phyloP scores from a whole-genome alignment of 2,329 filamentous ascomycete species.

The Ophiosphaerella herpotricha region DNA sequence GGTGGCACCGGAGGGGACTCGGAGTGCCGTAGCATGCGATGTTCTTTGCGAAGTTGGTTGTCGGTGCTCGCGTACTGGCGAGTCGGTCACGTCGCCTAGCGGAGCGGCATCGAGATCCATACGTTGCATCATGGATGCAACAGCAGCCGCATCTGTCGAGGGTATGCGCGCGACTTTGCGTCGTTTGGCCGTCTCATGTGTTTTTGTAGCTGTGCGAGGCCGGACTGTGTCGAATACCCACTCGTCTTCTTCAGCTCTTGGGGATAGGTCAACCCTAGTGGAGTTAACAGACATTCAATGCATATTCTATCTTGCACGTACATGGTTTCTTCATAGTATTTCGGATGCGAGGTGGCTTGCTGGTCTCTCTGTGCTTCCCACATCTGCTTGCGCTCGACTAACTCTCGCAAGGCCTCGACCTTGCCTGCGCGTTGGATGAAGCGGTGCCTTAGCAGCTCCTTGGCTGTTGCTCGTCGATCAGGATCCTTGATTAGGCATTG shows the following conservation, averaged over 20 bases:
- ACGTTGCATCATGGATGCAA: slow-evolving; percentile 45
- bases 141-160: slow-evolving; percentile 42
- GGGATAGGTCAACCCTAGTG: slow-evolving; percentile 65
- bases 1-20: slow-evolving; percentile 41
- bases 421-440: slow-evolving; percentile 89
- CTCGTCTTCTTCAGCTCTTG: slow-evolving; percentile 73
- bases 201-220: slow-evolving; percentile 63
- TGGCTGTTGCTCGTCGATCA: slow-evolving; percentile 80
- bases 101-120: slow-evolving; percentile 53
- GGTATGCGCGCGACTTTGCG: slow-evolving; percentile 54
- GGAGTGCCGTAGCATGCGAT: slow-evolving; percentile 46
- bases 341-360: slow-evolving; percentile 63
- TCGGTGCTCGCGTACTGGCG: slow-evolving; percentile 34
- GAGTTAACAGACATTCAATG: slow-evolving; percentile 14
- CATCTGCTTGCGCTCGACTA: slow-evolving; percentile 81
- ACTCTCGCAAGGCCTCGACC: slow-evolving; percentile 82
- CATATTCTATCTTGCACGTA: slow-evolving; percentile 39
- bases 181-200: slow-evolving; percentile 54
- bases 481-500: slow-evolving; percentile 92
- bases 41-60: slow-evolving; percentile 41
- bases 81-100: slow-evolving; percentile 46
- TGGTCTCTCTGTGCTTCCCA: slow-evolving; percentile 75
- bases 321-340: slow-evolving; percentile 94
- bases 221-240: slow-evolving; percentile 97
- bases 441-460: slow-evolving; percentile 82